These are phyloP conservation scores for Pseudozyma thailandica DNA, from an alignment of 1,284 basidiomycete species.

Conservation along the genomic window DNA sequence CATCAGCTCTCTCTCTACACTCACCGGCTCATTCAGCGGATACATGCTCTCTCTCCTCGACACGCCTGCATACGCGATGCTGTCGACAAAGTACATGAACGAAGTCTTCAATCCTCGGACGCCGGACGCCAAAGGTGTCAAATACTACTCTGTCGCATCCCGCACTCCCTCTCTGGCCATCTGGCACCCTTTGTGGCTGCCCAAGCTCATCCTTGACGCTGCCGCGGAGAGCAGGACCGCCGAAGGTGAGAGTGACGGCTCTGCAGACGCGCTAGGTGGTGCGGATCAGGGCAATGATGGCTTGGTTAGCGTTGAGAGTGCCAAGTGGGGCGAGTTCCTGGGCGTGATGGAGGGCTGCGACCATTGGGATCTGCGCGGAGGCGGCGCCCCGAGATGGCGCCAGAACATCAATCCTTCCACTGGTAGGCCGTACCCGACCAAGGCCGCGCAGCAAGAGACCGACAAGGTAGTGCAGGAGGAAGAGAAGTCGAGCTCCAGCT, in stretches of 20 bases:
- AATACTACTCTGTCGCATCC: slow-evolving; percentile 91
- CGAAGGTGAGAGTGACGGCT: slow-evolving; percentile 62
- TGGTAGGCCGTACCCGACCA: slow-evolving; percentile 46
- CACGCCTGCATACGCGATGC: slow-evolving; percentile 95
- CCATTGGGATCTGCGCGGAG: slow-evolving; percentile 96
- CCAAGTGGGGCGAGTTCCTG: slow-evolving; percentile 72
- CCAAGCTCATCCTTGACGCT: slow-evolving; percentile 88
- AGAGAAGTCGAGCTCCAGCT: slow-evolving; percentile 31
- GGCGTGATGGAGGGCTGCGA: slow-evolving; percentile 90
- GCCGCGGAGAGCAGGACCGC: slow-evolving; percentile 69
- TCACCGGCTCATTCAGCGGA: slow-evolving; percentile 84
- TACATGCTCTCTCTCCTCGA: slow-evolving; percentile 91
- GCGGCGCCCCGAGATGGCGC: slow-evolving; percentile 69
- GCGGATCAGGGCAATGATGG: slow-evolving; percentile 91
- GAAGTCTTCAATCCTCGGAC: slow-evolving; percentile 90
- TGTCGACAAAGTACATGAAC: slow-evolving; percentile 86
- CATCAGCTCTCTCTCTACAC: slow-evolving; percentile 64
- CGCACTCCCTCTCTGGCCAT: slow-evolving; percentile 79
- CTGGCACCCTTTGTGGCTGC: slow-evolving; percentile 96
- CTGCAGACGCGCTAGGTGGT: slow-evolving; percentile 67
- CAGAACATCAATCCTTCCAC: slow-evolving; percentile 62
- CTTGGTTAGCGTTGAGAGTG: slow-evolving; percentile 79
- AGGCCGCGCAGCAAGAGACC: slow-evolving; percentile 22
- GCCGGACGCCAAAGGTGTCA: slow-evolving; percentile 82
- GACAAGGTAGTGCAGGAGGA: slow-evolving; percentile 7